Conservation (phyloP, 1,284 basidiomycete genomes). For the Ustilago crameri region DNA sequence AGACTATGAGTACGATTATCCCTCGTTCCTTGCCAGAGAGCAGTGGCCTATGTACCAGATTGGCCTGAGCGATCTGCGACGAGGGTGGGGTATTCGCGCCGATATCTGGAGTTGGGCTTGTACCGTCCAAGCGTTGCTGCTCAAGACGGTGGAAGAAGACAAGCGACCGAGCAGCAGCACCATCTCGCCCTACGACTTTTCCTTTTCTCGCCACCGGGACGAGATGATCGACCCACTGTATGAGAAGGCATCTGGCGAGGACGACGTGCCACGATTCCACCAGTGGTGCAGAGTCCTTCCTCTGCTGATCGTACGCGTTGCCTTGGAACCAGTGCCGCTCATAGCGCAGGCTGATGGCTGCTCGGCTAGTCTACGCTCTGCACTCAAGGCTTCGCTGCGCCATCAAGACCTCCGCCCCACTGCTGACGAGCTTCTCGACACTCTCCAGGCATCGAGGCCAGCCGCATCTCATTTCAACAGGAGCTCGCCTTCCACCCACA, state of each 20-base stretch:
- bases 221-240: slow-evolving; percentile 51
- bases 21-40: slow-evolving; percentile 22
- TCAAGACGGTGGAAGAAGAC: slow-evolving; percentile 38
- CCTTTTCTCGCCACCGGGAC: slow-evolving; percentile 46
- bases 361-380: slow-evolving; percentile 21
- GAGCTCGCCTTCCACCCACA: not conserved
- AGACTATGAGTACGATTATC: slow-evolving; percentile 51
- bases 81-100: slow-evolving; percentile 58
- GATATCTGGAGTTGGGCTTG: slow-evolving; percentile 64
- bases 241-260: slow-evolving; percentile 38
- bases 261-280: slow-evolving; percentile 53
- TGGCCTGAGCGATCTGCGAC: slow-evolving; percentile 45
- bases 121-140: slow-evolving; percentile 48
- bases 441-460: slow-evolving; percentile 10
- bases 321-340: slow-evolving; percentile 31
- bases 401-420: slow-evolving; percentile 48
- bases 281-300: slow-evolving; percentile 55
- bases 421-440: slow-evolving; percentile 35
- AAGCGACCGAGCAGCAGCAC: slow-evolving; percentile 44
- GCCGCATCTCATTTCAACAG: not conserved
- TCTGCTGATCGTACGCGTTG: slow-evolving; percentile 46
- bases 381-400: slow-evolving; percentile 33
- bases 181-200: slow-evolving; percentile 59
- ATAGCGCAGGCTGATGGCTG: slow-evolving; percentile 22
- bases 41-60: slow-evolving; percentile 37